These are phyloP conservation scores for Claviceps purpurea DNA, from an alignment of 2,329 filamentous ascomycete genomes.

Conservation along the genomic window DNA sequence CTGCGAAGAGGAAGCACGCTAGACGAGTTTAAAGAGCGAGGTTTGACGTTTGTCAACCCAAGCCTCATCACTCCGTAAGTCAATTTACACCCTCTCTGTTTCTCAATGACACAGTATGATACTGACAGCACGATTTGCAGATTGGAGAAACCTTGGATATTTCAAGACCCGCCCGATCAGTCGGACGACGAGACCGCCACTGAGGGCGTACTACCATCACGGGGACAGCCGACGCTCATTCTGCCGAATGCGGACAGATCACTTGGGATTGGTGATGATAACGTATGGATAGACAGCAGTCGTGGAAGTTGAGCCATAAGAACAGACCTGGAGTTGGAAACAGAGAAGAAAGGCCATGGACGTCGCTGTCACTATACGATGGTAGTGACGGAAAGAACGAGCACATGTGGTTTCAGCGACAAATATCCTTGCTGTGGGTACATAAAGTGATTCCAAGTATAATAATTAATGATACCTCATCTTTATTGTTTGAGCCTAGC, in stretches of 20 bases:
- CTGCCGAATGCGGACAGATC: slow-evolving; percentile 22
- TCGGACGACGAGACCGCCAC: slow-evolving; percentile 14
- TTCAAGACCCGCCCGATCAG: slow-evolving; percentile 37
- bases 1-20: slow-evolving; percentile 48
- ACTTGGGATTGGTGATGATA: slow-evolving; percentile 26
- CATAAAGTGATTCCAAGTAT: neutral
- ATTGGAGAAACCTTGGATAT: slow-evolving; percentile 59
- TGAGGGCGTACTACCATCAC: slow-evolving; percentile 11
- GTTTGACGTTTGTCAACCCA: slow-evolving; percentile 61
- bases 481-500: neutral
- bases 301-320: neutral
- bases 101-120: neutral
- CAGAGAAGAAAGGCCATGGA: neutral
- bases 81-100: slow-evolving; percentile 10
- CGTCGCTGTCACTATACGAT: neutral
- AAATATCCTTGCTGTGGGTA: neutral
- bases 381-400: neutral
- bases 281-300: slow-evolving; percentile 22
- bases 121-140: slow-evolving; percentile 20
- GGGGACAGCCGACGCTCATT: slow-evolving; percentile 12
- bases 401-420: neutral
- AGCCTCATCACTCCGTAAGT: slow-evolving; percentile 55
- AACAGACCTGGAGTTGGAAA: too few relatives aligned
- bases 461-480: neutral
- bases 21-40: slow-evolving; percentile 60